These are phyloP conservation scores for Lachancea waltii DNA, from an alignment of 805 yeast genomes.

Conservation along the genomic window DNA sequence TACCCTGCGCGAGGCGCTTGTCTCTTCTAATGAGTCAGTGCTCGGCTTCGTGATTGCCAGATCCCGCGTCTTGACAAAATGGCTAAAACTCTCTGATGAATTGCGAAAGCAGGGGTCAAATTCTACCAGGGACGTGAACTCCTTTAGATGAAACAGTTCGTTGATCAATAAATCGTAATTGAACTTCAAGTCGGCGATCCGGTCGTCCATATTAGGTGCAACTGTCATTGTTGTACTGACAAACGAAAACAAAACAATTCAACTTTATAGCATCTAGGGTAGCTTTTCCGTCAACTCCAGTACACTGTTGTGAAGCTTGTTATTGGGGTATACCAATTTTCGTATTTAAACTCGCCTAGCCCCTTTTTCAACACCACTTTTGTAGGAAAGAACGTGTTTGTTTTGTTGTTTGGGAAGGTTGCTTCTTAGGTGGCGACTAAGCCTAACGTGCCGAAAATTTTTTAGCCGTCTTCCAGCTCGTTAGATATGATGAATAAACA, in stretches of 20 bases:
- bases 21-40: constrained; percentile 28
- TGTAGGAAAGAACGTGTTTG: constrained; percentile 1
- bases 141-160: constrained; percentile 57
- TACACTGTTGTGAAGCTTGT: neutral
- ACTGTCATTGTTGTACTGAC: constrained; percentile 3
- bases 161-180: constrained; percentile 45
- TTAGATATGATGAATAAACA: neutral
- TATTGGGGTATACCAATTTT: neutral
- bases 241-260: constrained; percentile 2
- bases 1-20: constrained; percentile 16
- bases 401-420: constrained; percentile 3
- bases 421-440: constrained; percentile 7
- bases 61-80: constrained; percentile 31
- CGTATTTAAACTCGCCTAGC: constrained; percentile 4
- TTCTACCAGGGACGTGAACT: constrained; percentile 53
- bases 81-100: constrained; percentile 33
- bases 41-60: constrained; percentile 32
- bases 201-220: constrained; percentile 19
- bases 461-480: neutral
- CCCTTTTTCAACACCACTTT: constrained; percentile 3
- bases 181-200: constrained; percentile 39
- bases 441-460: neutral
- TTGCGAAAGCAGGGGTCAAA: constrained; percentile 47
- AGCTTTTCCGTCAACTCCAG: neutral
- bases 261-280: constrained; percentile 7